Evolutionary conservation across 495 filamentous ascomycete species (phyloP), one percentile per base, ranked within the genome.

Genomic region (Xylaria cubensis): DNA sequence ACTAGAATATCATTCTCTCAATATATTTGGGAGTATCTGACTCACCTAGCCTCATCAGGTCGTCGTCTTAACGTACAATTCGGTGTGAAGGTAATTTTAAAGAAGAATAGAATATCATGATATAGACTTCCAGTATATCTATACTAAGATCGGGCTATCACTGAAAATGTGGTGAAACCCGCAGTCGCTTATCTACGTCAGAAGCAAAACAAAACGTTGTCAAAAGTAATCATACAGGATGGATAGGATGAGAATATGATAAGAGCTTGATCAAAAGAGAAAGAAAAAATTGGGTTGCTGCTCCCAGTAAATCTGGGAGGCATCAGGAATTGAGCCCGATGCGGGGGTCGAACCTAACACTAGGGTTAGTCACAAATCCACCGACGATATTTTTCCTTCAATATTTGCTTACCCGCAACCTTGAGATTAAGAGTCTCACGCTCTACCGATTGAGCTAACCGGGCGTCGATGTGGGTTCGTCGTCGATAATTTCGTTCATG

Each of bases 391-490:
- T 64, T 64, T 64, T 42, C 24, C 15, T 10, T 21, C 39, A 64
- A 21, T 63, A 9, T 2, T 17, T 1, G 39, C 61, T 64, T 44
- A 88, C 87, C 88, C 87, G 82, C 87, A 89, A 86, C 88, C 87
- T 90, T 90, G 85, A 88, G 88, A 89, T 90, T 92, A 92, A 92
- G 90, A 92, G 90, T 92, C 90, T 90, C 87, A 92, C 90, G 90
- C 90, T 92, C 90, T 91, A 90, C 90, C 90, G 89, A 92, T 91
- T 92, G 90, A 92, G 89, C 89, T 91, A 92, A 88, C 88, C 80
- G 80, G 84, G 77, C 77, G 46, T 42, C 26, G 59, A 21, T 63
- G 59, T 5, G 19, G 29, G 36, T 12, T 42, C 12, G 0, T 24
- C 8, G 36, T n/a, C 8, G 32, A 7, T 9, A 59, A 34, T 59